Base-by-base conservation (phyloP, 2,329 filamentous ascomycete species). In the Hymenoscyphus salicellus region DNA sequence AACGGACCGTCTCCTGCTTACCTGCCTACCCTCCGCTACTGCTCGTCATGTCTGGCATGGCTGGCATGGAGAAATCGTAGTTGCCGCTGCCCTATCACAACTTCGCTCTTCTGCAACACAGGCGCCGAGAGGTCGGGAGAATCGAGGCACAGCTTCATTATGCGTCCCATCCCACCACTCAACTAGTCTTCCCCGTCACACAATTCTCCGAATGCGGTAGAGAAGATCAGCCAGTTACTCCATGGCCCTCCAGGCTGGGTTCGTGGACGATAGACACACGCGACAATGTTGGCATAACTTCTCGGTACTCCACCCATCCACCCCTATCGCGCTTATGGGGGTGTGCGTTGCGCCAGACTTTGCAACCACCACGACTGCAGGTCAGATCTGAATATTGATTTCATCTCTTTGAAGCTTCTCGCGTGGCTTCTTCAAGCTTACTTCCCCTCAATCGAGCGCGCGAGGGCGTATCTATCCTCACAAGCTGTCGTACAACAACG, bases 331-430 rank as follows among this genome's bases (percentile, higher is more conserved):
- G 46, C 46, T 49, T 49, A 49, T 0, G 20, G 46, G n/a, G n/a
- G 20, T 49, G 46, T 49, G 46, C 46, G 46, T 49, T 49, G 46
- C 46, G 46, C 46, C 46, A 20, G 46, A 49, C 46, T 49, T 49
- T 23, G n/a, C 46, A 49, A 26, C 10, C 46, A 11, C 23, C 46
- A 49, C 20, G 46, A 5, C 23, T 23, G 46, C 23, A 26, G n/a
- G 23, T 23, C 46, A 49, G 10, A 23, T 23, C n/a, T 49, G 46
- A 49, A 23, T 49, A 49, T 49, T 23, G 41, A 11, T 49, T 49
- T 49, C 46, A 5, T 23, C 23, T 26, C 46, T 23, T 17, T 14
- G 36, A 38, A 23, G 23, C 46, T 23, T 49, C 20, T 49, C 46
- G 10, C 23, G 11, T 49, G n/a, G 46, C 46, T 49, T 49, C 8